Evolutionary conservation across 352 stramenopile species (phyloP).

Genomic region (Pythium insidiosum): DNA sequence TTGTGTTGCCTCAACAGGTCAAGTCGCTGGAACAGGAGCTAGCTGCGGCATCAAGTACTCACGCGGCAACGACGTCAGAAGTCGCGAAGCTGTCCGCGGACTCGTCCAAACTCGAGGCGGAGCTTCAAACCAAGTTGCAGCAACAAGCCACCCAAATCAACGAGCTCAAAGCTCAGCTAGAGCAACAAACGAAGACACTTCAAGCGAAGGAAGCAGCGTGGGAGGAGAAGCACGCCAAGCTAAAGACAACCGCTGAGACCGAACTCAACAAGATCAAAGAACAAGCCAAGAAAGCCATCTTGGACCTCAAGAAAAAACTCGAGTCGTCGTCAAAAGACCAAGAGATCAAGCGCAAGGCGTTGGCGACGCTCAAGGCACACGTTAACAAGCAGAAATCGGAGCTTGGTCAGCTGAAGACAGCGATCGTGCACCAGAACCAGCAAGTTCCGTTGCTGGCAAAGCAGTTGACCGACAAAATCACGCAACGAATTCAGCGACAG

Average conservation of each 20-base stretch:
- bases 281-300: conserved; percentile 81
- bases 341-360: conserved; percentile 37
- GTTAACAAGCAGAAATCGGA: conserved; percentile 51
- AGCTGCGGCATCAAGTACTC: conserved; percentile 17
- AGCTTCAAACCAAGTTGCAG: conserved; percentile 35
- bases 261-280: conserved; percentile 84
- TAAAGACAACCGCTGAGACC: conserved; percentile 64
- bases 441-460: conserved; percentile 49
- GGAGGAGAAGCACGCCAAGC: conserved; percentile 65
- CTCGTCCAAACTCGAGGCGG: conserved; percentile 20
- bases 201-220: conserved; percentile 38
- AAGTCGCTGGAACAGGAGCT: conserved; percentile 53
- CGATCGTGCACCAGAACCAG: conserved; percentile 42
- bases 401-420: conserved; percentile 35
- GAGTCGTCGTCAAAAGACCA: conserved; percentile 51
- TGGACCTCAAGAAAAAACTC: conserved; percentile 76
- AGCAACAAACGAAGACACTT: conserved; percentile 38
- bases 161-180: conserved; percentile 30
- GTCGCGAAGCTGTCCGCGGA: conserved; percentile 13
- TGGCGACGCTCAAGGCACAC: conserved; percentile 30
- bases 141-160: conserved; percentile 26
- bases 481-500: conserved; percentile 61
- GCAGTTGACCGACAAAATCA: conserved; percentile 70
- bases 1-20: too few species aligned
- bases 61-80: conserved; percentile 23